Percentiles rank a stretch among this genome's conserved stretches.
phyloP scores from a whole-genome alignment of 2,329 filamentous ascomycete genomes.

The Trichoderma oligosporum region DNA sequence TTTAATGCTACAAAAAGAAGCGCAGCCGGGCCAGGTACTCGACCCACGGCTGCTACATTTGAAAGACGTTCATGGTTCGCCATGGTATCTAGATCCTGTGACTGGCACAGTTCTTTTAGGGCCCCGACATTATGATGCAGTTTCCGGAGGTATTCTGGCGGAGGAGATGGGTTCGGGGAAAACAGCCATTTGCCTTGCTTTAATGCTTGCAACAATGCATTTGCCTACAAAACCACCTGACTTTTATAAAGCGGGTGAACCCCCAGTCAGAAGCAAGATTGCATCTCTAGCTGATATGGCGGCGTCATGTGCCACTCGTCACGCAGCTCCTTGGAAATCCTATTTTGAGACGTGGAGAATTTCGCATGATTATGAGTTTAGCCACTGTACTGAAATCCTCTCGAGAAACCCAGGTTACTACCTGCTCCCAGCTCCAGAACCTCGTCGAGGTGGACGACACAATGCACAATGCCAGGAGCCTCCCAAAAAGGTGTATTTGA shows the following conservation, averaged over 20 bases:
- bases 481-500: constrained; percentile 57
- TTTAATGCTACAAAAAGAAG: constrained; percentile 79
- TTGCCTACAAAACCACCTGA: constrained; percentile 65
- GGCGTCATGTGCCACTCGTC: constrained; percentile 62
- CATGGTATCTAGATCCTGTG: constrained; percentile 68
- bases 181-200: constrained; percentile 76
- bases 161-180: constrained; percentile 84
- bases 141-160: constrained; percentile 71
- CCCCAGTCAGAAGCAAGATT: constrained; percentile 42
- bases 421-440: constrained; percentile 45
- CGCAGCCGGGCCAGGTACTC: constrained; percentile 57
- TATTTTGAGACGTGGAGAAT: constrained; percentile 53
- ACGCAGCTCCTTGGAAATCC: constrained; percentile 66
- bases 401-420: constrained; percentile 58
- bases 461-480: constrained; percentile 23
- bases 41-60: constrained; percentile 69
- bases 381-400: constrained; percentile 54
- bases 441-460: constrained; percentile 28
- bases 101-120: constrained; percentile 59
- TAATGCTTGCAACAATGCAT: constrained; percentile 71
- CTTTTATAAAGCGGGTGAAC: constrained; percentile 46
- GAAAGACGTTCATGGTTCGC: constrained; percentile 55
- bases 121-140: constrained; percentile 69
- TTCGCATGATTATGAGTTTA: constrained; percentile 47
- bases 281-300: constrained; percentile 72